Base-by-base conservation (phyloP, 352 stramenopile species). In the Globisporangium recalcitrans region DNA sequence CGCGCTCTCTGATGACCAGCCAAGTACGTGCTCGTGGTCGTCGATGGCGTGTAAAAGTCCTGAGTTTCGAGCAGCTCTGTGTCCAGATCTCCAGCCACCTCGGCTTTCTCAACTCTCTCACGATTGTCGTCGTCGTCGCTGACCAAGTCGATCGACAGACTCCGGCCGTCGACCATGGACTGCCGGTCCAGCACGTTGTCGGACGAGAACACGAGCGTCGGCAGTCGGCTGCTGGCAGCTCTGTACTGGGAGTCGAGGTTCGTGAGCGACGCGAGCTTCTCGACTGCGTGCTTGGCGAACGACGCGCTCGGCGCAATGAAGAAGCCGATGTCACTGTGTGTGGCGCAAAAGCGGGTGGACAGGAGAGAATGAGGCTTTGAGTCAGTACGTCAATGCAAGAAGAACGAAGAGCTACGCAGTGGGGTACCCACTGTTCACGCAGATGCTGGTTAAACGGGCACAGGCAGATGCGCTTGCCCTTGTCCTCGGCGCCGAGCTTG, bases 171-270 rank as follows among this genome's bases (percentile, higher is more conserved):
- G 42, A 69, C 55, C 34, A 78, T 63, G n/a, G 76, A 85, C 60
- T 80, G 76, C 13, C 76, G 76, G 31, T 75, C 74, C 24, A 85
- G 61, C 24, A 85, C 73, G 1, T 70, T 76, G 31, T 82, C 73
- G 6, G 72, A 80, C 5, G 69, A 80, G 31, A 80, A 85, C 0
- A 85, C 66, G 16, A 85, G 69, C 34, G 73, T 80, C n/a, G 76
- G 65, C 9, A 63, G 57, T 10, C 24, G 24, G 22, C 47, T 40
- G 22, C 7, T 42, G 24, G 13, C 22, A 38, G 14, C 19, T 3
- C 34, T 26, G 48, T 54, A 54, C 16, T n/a, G 63, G 6, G 21
- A 9, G 1, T n/a, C 16, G 1, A 38, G 48, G 2, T 46, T 46
- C 38, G 38, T 29, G 8, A 32, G 42, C 3, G 63, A 51, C n/a